These are phyloP conservation scores for Cutaneotrichosporon cutaneum DNA, from an alignment of 1,284 basidiomycete species.

Conservation along the genomic window DNA sequence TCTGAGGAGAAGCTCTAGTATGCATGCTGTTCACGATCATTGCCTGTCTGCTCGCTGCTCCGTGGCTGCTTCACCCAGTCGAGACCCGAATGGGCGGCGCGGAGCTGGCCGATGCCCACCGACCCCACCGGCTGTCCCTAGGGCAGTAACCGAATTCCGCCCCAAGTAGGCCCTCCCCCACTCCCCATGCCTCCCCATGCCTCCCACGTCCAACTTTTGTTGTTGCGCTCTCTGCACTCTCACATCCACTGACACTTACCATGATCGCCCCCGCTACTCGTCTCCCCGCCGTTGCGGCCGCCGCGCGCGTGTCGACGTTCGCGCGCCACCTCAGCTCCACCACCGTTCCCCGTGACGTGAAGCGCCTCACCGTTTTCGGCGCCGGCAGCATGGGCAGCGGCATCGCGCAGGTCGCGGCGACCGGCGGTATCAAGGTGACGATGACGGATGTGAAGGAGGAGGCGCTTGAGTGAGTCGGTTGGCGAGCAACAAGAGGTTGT, in stretches of 20 bases:
- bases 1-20: background rate
- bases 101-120: background rate
- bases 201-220: background rate
- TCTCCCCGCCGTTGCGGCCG: conserved; percentile 8
- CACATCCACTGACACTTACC: too few relatives aligned
- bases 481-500: too few relatives aligned
- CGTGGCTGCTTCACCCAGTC: too few relatives aligned
- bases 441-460: conserved; percentile 53
- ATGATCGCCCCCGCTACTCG: background rate
- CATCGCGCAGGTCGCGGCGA: conserved; percentile 57
- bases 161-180: background rate
- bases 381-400: conserved; percentile 59
- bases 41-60: background rate
- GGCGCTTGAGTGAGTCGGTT: conserved; percentile 38
- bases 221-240: background rate
- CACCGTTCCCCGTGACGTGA: conserved; percentile 27
- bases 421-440: conserved; percentile 54
- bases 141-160: background rate
- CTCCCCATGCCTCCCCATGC: background rate
- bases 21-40: background rate
- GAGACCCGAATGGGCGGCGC: background rate
- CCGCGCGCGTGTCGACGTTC: conserved; percentile 17
- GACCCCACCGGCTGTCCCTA: background rate
- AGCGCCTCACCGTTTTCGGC: conserved; percentile 54
- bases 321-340: conserved; percentile 15